Conservation (phyloP, 768 basidiomycete species). For the Ramaria sp. region DNA sequence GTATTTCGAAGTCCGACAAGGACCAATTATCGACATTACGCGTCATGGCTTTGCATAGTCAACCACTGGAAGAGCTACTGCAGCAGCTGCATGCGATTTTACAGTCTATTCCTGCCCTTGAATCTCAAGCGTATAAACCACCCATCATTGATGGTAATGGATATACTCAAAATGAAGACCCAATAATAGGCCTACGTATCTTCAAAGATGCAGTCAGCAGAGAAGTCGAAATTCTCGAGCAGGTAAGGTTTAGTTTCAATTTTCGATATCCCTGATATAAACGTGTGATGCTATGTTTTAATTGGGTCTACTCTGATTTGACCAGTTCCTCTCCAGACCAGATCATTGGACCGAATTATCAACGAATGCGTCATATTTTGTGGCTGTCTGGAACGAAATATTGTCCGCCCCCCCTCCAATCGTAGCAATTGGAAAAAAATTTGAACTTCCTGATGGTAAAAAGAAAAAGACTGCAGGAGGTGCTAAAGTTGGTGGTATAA, state of each 20-base stretch:
- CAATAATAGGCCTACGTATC: constrained; percentile 29
- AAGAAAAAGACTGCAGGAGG: constrained; percentile 10
- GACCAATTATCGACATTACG: no score
- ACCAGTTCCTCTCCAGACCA: constrained; percentile 57
- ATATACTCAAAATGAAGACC: neutral
- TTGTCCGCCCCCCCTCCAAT: constrained; percentile 47
- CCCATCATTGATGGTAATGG: constrained; percentile 9
- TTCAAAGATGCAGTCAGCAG: constrained; percentile 31
- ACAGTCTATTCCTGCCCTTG: constrained; percentile 6
- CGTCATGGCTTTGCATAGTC: neutral
- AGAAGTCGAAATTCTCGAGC: constrained; percentile 31
- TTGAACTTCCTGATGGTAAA: constrained; percentile 19
- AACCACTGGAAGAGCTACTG: neutral
- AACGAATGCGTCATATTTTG: constrained; percentile 71
- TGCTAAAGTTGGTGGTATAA: constrained; percentile 32
- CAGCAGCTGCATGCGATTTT: constrained; percentile 11
- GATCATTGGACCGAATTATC: constrained; percentile 37
- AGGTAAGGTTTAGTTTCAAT: constrained; percentile 19
- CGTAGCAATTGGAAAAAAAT: constrained; percentile 47
- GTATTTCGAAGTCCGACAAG: neutral
- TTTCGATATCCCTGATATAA: neutral
- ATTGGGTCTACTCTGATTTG: constrained; percentile 8
- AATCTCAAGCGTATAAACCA: constrained; percentile 1
- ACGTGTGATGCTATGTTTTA: neutral
- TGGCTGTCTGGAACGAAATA: constrained; percentile 77